phyloP scores from a whole-genome alignment of 225 moss, liverwort and hornwort genomes.

The Asterella californica region DNA sequence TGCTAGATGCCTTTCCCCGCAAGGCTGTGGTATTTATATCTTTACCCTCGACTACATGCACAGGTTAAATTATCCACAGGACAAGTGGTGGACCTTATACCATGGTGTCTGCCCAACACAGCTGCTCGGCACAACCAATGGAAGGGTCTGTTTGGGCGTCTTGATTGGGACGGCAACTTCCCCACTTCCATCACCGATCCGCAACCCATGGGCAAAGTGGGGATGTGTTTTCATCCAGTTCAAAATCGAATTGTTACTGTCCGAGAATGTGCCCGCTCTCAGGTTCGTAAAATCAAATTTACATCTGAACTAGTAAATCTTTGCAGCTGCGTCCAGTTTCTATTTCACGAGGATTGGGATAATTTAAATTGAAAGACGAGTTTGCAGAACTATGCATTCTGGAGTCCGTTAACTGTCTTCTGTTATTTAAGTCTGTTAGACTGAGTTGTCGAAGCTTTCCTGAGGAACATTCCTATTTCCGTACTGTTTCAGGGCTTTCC shows the following conservation, averaged over 20 bases:
- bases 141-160: slow-evolving; percentile 90
- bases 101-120: slow-evolving; percentile 97
- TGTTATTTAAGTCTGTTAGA: background rate
- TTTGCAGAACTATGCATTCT: background rate
- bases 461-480: background rate
- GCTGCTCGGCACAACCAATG: slow-evolving; percentile 96
- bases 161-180: slow-evolving; percentile 99
- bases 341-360: background rate
- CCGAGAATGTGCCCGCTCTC: slow-evolving; percentile 96
- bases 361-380: background rate
- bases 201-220: slow-evolving; percentile 99
- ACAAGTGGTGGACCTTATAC: slow-evolving; percentile 72
- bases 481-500: slow-evolving; percentile 69
- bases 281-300: slow-evolving; percentile 42
- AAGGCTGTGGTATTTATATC: background rate
- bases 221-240: slow-evolving; percentile 99
- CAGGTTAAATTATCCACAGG: slow-evolving; percentile 90
- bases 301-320: background rate
- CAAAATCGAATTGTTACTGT: slow-evolving; percentile 96
- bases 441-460: too few relatives aligned
- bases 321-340: background rate
- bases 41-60: background rate
- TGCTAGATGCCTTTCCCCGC: background rate
- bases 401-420: background rate
- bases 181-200: slow-evolving; percentile 99